Evolutionary conservation across 164 flowering plant species (phyloP).

Genomic region (Magnolia kwangsiensis): DNA sequence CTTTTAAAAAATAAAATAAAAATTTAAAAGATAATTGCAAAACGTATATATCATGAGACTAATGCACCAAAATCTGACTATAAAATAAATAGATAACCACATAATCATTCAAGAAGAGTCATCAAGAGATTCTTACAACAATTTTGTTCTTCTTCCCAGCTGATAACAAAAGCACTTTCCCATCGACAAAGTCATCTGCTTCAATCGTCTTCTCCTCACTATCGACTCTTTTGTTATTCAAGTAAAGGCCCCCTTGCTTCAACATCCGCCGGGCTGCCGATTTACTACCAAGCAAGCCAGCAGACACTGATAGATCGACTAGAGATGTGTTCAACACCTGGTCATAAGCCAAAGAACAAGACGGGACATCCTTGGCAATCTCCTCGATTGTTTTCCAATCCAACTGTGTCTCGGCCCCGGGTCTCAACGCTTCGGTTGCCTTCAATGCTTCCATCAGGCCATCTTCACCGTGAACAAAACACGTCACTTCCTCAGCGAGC

Average conservation of each 20-base stretch:
- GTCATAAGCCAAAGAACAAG: slow-evolving; percentile 47
- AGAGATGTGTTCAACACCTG: slow-evolving; percentile 47
- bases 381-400: slow-evolving; percentile 62
- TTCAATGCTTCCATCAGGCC: slow-evolving; percentile 68
- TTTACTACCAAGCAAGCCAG: slow-evolving; percentile 71
- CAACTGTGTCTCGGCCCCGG: slow-evolving; percentile 68
- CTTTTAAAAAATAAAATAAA: too few relatives aligned
- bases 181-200: slow-evolving; percentile 65
- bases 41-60: too few relatives aligned
- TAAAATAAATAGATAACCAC: background rate
- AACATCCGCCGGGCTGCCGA: slow-evolving; percentile 72
- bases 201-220: slow-evolving; percentile 61
- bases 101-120: background rate
- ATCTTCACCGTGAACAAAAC: slow-evolving; percentile 80
- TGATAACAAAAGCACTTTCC: slow-evolving; percentile 65
- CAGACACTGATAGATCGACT: slow-evolving; percentile 61
- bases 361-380: slow-evolving; percentile 70
- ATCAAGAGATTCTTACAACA: slow-evolving; percentile 55
- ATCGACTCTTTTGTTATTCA: slow-evolving; percentile 69
- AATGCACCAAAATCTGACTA: too few relatives aligned
- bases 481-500: slow-evolving; percentile 80
- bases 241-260: slow-evolving; percentile 79
- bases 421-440: slow-evolving; percentile 72
- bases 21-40: too few relatives aligned
- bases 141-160: slow-evolving; percentile 89